phyloP scores from a whole-genome alignment of 2,329 filamentous ascomycete species.

The Colletotrichum eremochloae region DNA sequence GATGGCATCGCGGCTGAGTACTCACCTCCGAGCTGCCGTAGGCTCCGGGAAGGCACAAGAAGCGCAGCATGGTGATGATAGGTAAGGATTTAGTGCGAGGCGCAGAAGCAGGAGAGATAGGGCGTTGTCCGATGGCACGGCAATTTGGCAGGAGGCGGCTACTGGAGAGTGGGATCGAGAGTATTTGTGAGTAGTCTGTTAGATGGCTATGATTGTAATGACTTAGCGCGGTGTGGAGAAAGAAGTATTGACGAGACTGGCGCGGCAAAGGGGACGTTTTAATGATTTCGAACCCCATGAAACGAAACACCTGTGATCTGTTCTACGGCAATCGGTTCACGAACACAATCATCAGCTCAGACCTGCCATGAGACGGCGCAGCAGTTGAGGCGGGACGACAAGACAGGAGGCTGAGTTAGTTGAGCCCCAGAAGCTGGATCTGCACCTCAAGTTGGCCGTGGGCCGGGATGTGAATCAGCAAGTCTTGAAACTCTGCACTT shows the following conservation, averaged over 20 bases:
- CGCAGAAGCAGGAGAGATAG: conserved; percentile 7
- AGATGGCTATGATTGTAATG: conserved; percentile 23
- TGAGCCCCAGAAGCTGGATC: conserved; percentile 21
- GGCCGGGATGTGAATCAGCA: conserved; percentile 26
- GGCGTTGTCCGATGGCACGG: conserved; percentile 10
- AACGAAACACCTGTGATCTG: conserved; percentile 16
- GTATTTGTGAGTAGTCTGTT: conserved; percentile 13
- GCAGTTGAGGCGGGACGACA: conserved; percentile 37
- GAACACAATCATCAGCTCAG: conserved; percentile 40
- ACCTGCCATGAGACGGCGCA: conserved; percentile 39
- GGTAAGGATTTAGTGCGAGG: conserved; percentile 18
- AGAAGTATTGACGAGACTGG: conserved; percentile 21
- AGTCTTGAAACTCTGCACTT: conserved; percentile 40
- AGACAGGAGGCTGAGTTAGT: conserved; percentile 39
- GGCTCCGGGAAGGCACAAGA: conserved; percentile 69
- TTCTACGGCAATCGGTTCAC: conserved; percentile 30
- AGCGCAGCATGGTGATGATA: conserved; percentile 57
- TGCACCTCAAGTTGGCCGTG: conserved; percentile 30
- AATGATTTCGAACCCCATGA: conserved; percentile 35
- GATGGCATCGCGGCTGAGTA: conserved; percentile 35
- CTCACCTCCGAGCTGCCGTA: conserved; percentile 69
- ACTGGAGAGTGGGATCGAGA: conserved; percentile 1
- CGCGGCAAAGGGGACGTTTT: conserved; percentile 35
- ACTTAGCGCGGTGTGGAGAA: conserved; percentile 26
- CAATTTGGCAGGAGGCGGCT: not conserved